Base-by-base conservation (phyloP, 2,329 filamentous ascomycete genomes). In the Clarireedia monteithiana region DNA sequence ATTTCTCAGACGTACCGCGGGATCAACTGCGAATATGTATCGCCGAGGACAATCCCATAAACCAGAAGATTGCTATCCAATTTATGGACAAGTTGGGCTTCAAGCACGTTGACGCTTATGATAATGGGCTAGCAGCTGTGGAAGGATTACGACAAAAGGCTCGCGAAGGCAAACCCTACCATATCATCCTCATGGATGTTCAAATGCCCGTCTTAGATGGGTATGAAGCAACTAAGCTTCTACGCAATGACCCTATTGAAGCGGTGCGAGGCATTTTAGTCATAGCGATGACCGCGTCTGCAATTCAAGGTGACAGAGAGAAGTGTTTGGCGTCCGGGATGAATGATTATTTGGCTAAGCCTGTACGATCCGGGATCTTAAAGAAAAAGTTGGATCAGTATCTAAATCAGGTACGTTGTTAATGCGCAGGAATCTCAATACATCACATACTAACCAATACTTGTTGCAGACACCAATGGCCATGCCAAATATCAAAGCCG, bases 291-390 rank as follows among this genome's bases (percentile, higher is more conserved):
- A 97, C 92, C 1, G 92, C 92, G 1, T 91, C 86, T 26, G 92
- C 92, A 3, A 97, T 97, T 59, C 88, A 94, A 68, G 92, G 92
- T 17, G 92, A 97, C 68, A 80, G 91, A 48, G 92, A 97, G 69
- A 96, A 95, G 73, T 96, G 92, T 64, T 75, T 96, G n/a, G 89
- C 91, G 50, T 89, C 90, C 1, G 92, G 92, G 46, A 97, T 97
- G 92, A 96, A 96, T 70, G 94, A 96, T 67, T 97, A 96, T 66
- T 81, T 96, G 1, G 91, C 92, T 15, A 97, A 97, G 69, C 92
- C 92, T 1, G 92, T 97, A n/a, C 82, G 91, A 59, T 89, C 88
- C 4, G 88, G 91, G 48, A 85, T 95, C 42, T 76, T 97, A 53
- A 94, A 89, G 72, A 84, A 84, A 67, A 92, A 96, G 74, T 74